Evolutionary conservation across 78 protist genomes (phyloP).

Genomic region (Speleostelium caveatum): DNA sequence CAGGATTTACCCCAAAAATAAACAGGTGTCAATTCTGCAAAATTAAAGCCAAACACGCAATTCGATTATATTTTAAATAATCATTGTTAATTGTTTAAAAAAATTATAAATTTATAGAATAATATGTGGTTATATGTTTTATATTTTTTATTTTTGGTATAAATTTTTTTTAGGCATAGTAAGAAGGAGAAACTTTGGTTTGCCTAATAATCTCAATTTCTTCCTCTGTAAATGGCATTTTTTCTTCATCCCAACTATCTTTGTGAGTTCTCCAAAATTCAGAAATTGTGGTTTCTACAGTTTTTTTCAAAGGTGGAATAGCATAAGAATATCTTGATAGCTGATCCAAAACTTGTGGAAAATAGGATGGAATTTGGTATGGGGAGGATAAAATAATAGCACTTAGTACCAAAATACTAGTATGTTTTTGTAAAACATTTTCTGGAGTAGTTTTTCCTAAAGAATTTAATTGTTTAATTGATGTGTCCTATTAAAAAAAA

Average conservation of each 20-base stretch:
- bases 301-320: background rate
- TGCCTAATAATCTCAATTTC: slow-evolving; percentile 26
- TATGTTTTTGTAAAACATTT: slow-evolving; percentile 29
- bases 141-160: too few relatives aligned
- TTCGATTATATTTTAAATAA: too few relatives aligned
- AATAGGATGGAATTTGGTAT: slow-evolving; percentile 51
- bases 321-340: slow-evolving; percentile 10
- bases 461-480: background rate
- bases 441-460: background rate
- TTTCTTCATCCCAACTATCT: slow-evolving; percentile 67
- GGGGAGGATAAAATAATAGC: slow-evolving; percentile 40
- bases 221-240: slow-evolving; percentile 30
- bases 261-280: slow-evolving; percentile 76
- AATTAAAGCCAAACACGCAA: too few relatives aligned
- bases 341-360: slow-evolving; percentile 33
- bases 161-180: slow-evolving; percentile 47
- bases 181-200: slow-evolving; percentile 63
- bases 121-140: too few relatives aligned
- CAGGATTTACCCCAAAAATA: too few relatives aligned
- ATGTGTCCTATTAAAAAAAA: background rate
- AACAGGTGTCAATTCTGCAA: too few relatives aligned
- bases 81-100: too few relatives aligned
- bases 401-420: slow-evolving; percentile 5
- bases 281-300: slow-evolving; percentile 15
- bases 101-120: too few relatives aligned